Evolutionary conservation across 345 rosid genomes (phyloP), one percentile per base, ranked within the genome.

Genomic region (Luvunga scandens): DNA sequence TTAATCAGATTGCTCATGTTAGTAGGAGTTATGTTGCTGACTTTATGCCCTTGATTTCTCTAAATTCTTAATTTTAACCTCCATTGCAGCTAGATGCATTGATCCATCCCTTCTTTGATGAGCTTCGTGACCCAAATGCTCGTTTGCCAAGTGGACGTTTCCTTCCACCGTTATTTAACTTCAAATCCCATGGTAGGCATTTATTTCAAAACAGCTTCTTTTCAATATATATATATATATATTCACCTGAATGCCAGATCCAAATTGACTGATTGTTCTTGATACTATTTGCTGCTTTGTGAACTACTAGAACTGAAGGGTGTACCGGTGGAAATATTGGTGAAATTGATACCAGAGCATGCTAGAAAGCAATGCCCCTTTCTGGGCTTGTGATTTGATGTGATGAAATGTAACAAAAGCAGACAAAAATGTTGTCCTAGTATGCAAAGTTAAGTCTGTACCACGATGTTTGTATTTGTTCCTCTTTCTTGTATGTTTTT

Each of bases 81-180:
- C 67, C 30, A 1, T 75, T 85, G 84, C 86, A 94, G 99, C 86
- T 91, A 33, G 97, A 94, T 76, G 94, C 94, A 61, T 83, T 97
- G 86, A 88, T 84, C 69, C 98, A 97, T 79, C 98, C 98, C 34
- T 97, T 97, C 86, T 97, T 97, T 79, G 98, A 97, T 24, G 99
- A 97, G 87, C 83, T 97, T 62, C 95, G 97, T 18, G 97, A 94
- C 75, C 92, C 87, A 2, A 93, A 86, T 42, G 81, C 93, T 8
- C 89, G 93, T 75, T 75, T 97, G 80, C 99, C 99, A 67, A 93
- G 91, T 69, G 97, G 97, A 36, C 95, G 93, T 13, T 86, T 91
- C 87, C 92, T 94, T 81, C 99, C 97, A 2, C 97, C 98, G 0
- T 83, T 94, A 33, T 91, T 97, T 83, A 93, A 93, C 87, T 94